Conservation (phyloP, 768 basidiomycete species). For the Boletus pseudopeckii region DNA sequence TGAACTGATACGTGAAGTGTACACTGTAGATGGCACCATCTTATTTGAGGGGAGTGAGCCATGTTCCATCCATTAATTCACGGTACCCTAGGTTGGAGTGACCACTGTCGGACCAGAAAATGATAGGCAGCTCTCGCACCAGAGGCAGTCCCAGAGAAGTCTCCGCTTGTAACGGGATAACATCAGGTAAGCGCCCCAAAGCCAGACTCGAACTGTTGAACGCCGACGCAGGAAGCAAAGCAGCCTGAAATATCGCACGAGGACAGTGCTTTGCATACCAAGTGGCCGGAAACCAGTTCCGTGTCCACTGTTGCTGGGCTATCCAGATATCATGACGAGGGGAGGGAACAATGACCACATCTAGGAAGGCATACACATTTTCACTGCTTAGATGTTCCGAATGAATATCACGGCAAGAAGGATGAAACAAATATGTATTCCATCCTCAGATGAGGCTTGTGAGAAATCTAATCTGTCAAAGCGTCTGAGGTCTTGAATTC, state of each 20-base stretch:
- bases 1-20: background rate
- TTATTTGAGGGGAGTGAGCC: background rate
- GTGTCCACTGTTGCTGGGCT: background rate
- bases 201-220: background rate
- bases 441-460: slow-evolving; percentile 3
- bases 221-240: background rate
- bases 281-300: background rate
- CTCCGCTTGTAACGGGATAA: background rate
- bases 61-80: background rate
- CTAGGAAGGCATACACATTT: background rate
- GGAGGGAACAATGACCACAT: background rate
- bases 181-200: background rate
- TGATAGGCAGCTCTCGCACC: background rate
- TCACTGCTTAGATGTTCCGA: background rate
- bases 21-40: no score
- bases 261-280: background rate
- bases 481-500: background rate
- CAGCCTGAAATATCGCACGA: background rate
- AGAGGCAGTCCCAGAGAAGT: background rate
- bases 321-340: background rate
- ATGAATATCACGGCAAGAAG: background rate
- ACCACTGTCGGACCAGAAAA: background rate
- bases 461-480: slow-evolving; percentile 14
- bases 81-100: no score
- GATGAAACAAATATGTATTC: slow-evolving; percentile 7